Base-by-base conservation (phyloP, 352 stramenopile species). In the Globisporangium spiculum region DNA sequence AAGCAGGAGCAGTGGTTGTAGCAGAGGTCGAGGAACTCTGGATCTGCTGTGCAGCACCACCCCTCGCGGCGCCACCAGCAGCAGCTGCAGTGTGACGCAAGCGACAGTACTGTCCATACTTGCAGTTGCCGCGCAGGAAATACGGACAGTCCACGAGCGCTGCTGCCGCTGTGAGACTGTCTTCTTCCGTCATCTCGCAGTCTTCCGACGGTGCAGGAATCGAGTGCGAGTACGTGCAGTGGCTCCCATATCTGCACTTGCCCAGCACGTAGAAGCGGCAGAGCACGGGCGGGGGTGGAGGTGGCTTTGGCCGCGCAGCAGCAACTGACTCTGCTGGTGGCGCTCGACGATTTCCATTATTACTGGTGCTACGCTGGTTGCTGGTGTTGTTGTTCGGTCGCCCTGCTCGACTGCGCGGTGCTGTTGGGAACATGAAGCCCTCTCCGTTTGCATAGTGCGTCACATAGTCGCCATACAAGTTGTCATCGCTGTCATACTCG, bases 231-330 rank as follows among this genome's bases (percentile, higher is more conserved):
- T 86, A 93, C 50, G 85, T 90, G 73, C 85, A 93, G 55, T 75
- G 80, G 55, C 81, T 92, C 22, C 84, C 85, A 63, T 82, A 93
- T 27, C 75, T 74, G 64, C 85, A 93, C 60, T 90, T 93, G 32
- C 82, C 85, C 18, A 93, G 72, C 70, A 93, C 85, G 70, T 82
- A 93, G 65, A 93, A 93, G 59, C 85, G 83, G 32, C 85, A 93
- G 18, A 93, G 77, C 53, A 69, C 61, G 12, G 66, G 67, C 10
- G 79, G 67, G 18, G 77, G 74, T 2, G 80, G 68, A 22, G 60
- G 48, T 1, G 68, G 54, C 10, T 63, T 60, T 9, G 54, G 44
- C 44, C 57, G 30, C 1, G 41, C 32, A 12, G 48, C 24, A 22
- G 56, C 54, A 52, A 6, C 18, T 10, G 18, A 14, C 6, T 22